phyloP scores from a whole-genome alignment of 257 asterid genomes.

The Primulina tabacum region DNA sequence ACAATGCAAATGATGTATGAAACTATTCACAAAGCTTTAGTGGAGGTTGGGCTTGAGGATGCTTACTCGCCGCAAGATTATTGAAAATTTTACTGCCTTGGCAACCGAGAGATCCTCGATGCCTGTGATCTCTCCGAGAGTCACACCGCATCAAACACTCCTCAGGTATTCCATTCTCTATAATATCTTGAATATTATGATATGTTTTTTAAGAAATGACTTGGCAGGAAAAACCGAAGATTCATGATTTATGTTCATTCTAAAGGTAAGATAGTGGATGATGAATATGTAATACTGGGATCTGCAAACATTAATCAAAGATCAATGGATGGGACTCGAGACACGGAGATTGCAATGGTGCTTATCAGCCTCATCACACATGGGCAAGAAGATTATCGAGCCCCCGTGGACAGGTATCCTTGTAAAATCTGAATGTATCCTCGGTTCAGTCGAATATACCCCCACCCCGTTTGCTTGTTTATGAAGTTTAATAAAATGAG shows the following conservation, averaged over 20 bases:
- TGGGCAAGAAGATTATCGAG: slow-evolving; percentile 68
- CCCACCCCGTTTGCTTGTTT: neutral
- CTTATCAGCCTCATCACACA: slow-evolving; percentile 86
- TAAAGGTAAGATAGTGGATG: slow-evolving; percentile 95
- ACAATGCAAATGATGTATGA: slow-evolving; percentile 99
- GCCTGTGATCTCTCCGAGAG: slow-evolving; percentile 34
- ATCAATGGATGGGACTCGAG: slow-evolving; percentile 89
- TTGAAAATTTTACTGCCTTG: slow-evolving; percentile 88
- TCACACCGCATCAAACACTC: slow-evolving; percentile 59
- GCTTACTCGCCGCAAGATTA: too few relatives aligned
- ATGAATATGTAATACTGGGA: slow-evolving; percentile 80
- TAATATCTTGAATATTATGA: neutral
- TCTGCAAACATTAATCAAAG: slow-evolving; percentile 96
- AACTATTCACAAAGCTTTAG: slow-evolving; percentile 86
- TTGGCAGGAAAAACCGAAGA: slow-evolving; percentile 66
- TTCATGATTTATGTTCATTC: slow-evolving; percentile 99
- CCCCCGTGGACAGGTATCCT: slow-evolving; percentile 83
- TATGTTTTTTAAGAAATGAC: slow-evolving; percentile 22
- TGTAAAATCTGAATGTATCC: neutral
- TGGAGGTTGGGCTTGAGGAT: slow-evolving; percentile 94
- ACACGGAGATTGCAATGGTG: slow-evolving; percentile 98
- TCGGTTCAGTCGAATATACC: neutral
- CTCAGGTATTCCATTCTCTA: slow-evolving; percentile 54
- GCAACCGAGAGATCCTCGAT: slow-evolving; percentile 72
- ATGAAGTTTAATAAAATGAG: neutral